Evolutionary conservation across 2,329 filamentous ascomycete species (phyloP), one percentile per base, ranked within the genome.

Genomic region (Xylariaceae sp.): DNA sequence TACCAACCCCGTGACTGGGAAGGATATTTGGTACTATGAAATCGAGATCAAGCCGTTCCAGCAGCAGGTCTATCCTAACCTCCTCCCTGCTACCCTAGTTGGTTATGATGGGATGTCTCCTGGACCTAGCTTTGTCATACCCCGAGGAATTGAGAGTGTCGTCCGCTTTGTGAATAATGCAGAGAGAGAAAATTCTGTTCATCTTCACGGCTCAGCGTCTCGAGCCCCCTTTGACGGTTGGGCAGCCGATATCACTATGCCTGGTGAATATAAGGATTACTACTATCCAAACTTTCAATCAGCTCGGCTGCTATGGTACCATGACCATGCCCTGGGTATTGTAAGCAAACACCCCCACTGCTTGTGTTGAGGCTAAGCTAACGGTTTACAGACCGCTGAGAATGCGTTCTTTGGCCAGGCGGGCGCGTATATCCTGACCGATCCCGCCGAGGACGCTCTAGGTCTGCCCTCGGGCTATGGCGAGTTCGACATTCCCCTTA

Each of bases 211-310:
- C 1, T 81, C 78, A 10, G 80, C 74, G 32, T 77, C 76, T 27
- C 71, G 75, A 6, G 71, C 77, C 9, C 75, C 75, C 6, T 79
- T 76, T 44, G 79, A 81, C 58, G 80, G 80, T 0, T 83, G 80
- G 79, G 81, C 81, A 1, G 74, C 76, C 39, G 82, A 84, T 55
- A 70, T 74, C n/a, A 78, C 78, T 1, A 41, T 67, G 1, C 74
- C 76, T 0, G 79, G 80, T 1, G 69, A 84, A 60, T 83, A 78
- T 68, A 84, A 85, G 65, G 83, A 65, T 43, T 65, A 85, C 65
- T 85, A 84, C 65, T 86, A 83, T 59, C 81, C 82, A 8, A 85
- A 85, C 63, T 70, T 66, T 11, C 77, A 84, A 62, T 73, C 72
- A 32, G 79, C 75, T 1, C 74, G 82, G 30, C 74, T 79, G 0